Percentiles rank a stretch among this genome's conserved stretches.
Evolutionary conservation across 2,329 filamentous ascomycete species (phyloP).

Genomic region (Alternaria incomplexa): DNA sequence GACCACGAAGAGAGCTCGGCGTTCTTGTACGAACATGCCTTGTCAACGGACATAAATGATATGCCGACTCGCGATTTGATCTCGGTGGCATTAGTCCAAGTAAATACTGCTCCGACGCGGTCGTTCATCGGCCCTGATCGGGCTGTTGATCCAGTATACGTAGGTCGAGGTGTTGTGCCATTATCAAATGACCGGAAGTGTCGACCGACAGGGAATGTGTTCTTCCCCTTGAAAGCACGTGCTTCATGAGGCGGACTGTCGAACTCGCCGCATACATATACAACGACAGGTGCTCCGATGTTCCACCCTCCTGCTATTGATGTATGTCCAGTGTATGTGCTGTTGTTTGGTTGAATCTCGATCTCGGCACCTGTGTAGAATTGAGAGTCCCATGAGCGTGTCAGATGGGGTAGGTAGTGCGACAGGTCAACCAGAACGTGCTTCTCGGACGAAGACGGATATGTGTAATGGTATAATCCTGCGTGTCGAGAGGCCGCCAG

Average conservation of each 20-base stretch:
- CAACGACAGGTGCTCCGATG: slow-evolving; percentile 43
- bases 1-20: slow-evolving; percentile 54
- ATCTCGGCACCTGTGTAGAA: slow-evolving; percentile 47
- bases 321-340: slow-evolving; percentile 41
- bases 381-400: slow-evolving; percentile 44
- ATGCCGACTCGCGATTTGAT: slow-evolving; percentile 60
- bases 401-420: slow-evolving; percentile 50
- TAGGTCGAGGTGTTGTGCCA: slow-evolving; percentile 36
- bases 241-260: slow-evolving; percentile 30
- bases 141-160: slow-evolving; percentile 33
- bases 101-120: slow-evolving; percentile 60
- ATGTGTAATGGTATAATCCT: slow-evolving; percentile 47
- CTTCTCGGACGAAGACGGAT: slow-evolving; percentile 45
- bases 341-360: slow-evolving; percentile 38
- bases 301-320: slow-evolving; percentile 48
- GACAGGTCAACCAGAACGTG: slow-evolving; percentile 57
- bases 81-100: slow-evolving; percentile 49
- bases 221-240: slow-evolving; percentile 41
- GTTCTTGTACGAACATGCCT: slow-evolving; percentile 58
- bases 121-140: slow-evolving; percentile 45
- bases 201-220: slow-evolving; percentile 46
- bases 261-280: slow-evolving; percentile 47
- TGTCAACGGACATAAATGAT: slow-evolving; percentile 53
- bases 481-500: slow-evolving; percentile 47
- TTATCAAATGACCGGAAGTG: slow-evolving; percentile 43